phyloP scores from a whole-genome alignment of 495 filamentous ascomycete species.

The Peziza echinospora region DNA sequence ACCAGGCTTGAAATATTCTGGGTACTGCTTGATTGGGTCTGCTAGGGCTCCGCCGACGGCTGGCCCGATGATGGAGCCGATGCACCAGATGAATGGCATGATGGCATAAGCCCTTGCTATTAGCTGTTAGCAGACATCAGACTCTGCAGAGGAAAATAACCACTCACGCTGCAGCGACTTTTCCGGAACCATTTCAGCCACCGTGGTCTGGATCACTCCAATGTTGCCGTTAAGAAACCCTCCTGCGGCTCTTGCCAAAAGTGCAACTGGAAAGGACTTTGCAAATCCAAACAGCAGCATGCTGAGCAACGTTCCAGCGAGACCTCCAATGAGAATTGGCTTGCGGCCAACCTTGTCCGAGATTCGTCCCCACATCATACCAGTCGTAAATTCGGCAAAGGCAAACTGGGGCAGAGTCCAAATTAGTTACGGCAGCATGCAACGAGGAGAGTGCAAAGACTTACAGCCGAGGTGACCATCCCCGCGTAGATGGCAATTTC shows the following conservation, averaged over 20 bases:
- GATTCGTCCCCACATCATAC: conserved; percentile 76
- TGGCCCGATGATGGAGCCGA: conserved; percentile 76
- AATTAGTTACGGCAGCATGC: too few species aligned
- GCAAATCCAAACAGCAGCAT: conserved; percentile 90
- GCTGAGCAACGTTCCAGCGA: conserved; percentile 76
- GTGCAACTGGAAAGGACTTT: conserved; percentile 56
- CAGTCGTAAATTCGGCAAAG: conserved; percentile 79
- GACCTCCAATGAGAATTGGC: conserved; percentile 68
- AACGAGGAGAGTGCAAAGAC: neutral
- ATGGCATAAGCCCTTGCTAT: conserved; percentile 75
- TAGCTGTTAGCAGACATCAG: too few species aligned
- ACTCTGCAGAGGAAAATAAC: neutral
- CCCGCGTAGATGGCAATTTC: conserved; percentile 83
- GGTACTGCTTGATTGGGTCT: conserved; percentile 62
- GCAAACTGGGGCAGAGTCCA: too few species aligned
- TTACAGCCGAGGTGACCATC: conserved; percentile 66
- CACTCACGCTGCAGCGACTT: conserved; percentile 73
- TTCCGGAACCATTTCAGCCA: conserved; percentile 74
- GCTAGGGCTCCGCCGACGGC: conserved; percentile 77
- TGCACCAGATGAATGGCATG: conserved; percentile 95
- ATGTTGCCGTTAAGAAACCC: conserved; percentile 88
- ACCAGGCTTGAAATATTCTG: conserved; percentile 46
- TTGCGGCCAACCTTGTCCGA: conserved; percentile 88
- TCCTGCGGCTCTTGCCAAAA: conserved; percentile 72
- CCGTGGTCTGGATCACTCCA: conserved; percentile 83